Evolutionary conservation across 495 filamentous ascomycete genomes (phyloP).

Genomic region (Penicillium desertorum): DNA sequence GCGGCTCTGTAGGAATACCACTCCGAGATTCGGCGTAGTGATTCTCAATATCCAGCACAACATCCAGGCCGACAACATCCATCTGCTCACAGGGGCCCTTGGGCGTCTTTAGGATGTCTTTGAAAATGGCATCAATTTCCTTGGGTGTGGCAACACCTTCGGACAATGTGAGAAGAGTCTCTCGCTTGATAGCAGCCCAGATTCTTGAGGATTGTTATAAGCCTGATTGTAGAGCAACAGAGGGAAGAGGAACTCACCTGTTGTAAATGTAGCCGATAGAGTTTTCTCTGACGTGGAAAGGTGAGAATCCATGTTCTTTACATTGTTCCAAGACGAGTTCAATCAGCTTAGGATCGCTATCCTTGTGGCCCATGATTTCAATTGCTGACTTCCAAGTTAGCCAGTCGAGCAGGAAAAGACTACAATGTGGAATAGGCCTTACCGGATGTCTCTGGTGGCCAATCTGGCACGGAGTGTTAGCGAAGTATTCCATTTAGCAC

Average conservation of each 20-base stretch:
- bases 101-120: conserved; percentile 37
- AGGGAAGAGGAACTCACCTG: conserved; percentile 20
- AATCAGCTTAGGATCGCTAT: conserved; percentile 32
- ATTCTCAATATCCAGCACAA: conserved; percentile 41
- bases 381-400: conserved; percentile 25
- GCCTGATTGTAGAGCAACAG: not conserved
- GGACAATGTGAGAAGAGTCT: conserved; percentile 32
- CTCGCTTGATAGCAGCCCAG: conserved; percentile 45
- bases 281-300: conserved; percentile 36
- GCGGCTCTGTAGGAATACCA: conserved; percentile 26
- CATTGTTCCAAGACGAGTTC: conserved; percentile 26
- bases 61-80: conserved; percentile 44
- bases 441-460: conserved; percentile 44
- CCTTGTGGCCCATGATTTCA: conserved; percentile 40
- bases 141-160: conserved; percentile 35
- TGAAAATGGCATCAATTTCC: conserved; percentile 44
- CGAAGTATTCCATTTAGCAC: not conserved
- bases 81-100: conserved; percentile 42
- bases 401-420: not conserved
- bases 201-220: conserved; percentile 23
- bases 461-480: conserved; percentile 23
- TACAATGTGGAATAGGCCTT: not conserved
- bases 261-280: conserved; percentile 46
- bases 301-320: conserved; percentile 36
- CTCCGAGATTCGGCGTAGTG: conserved; percentile 31